Conservation (phyloP, 495 filamentous ascomycete genomes). For the Neurospora discreta region DNA sequence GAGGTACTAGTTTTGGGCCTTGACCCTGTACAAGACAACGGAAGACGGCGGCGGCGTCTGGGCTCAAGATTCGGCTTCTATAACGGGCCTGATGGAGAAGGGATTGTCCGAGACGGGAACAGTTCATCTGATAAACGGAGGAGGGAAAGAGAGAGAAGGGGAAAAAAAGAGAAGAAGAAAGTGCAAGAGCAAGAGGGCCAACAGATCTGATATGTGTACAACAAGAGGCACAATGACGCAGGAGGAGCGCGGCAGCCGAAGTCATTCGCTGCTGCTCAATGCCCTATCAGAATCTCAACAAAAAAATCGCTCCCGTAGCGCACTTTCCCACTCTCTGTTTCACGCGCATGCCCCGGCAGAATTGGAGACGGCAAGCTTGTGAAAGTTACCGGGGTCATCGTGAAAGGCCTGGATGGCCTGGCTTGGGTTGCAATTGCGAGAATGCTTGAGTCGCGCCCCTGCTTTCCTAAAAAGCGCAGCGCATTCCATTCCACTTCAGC, state of each 20-base stretch:
- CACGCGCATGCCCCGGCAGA: neutral
- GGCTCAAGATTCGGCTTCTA: neutral
- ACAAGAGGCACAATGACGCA: neutral
- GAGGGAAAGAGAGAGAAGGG: neutral
- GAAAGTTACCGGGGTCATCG: neutral
- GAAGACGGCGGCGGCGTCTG: neutral
- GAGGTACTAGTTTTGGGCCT: neutral
- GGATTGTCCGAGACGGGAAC: neutral
- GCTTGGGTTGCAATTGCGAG: neutral
- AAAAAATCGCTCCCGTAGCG: neutral
- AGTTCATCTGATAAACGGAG: neutral
- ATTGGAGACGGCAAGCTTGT: neutral
- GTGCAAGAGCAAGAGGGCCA: neutral
- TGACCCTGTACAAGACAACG: neutral
- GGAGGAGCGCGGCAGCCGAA: neutral
- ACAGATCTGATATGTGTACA: neutral
- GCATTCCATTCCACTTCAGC: neutral
- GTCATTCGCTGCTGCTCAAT: neutral
- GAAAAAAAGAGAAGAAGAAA: neutral
- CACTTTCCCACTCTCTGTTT: neutral
- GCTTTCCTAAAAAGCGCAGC: neutral
- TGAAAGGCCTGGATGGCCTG: neutral
- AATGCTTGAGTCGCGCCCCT: neutral
- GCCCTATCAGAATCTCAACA: neutral
- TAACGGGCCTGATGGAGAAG: neutral